phyloP scores from a whole-genome alignment of 331 rosid genomes.

The Acacia concinna region DNA sequence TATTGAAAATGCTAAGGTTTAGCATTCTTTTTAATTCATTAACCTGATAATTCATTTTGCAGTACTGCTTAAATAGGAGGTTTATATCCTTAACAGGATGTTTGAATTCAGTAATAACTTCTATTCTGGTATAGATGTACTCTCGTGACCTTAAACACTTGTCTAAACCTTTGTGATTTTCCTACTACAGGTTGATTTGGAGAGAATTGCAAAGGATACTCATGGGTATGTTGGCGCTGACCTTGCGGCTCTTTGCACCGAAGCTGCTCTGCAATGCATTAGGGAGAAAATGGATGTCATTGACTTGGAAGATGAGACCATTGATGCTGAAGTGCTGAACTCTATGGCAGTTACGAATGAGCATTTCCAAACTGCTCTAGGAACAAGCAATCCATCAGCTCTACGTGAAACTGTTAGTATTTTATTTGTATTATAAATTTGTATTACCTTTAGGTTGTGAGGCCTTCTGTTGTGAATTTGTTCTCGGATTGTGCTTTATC shows the following conservation, averaged over 20 bases:
- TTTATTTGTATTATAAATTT: background rate
- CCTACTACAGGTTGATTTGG: constrained; percentile 60
- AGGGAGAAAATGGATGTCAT: constrained; percentile 68
- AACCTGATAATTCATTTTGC: background rate
- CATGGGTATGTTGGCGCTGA: constrained; percentile 74
- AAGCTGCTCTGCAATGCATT: constrained; percentile 63
- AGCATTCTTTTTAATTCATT: background rate
- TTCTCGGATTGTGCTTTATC: constrained; percentile 6
- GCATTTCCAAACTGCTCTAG: constrained; percentile 64
- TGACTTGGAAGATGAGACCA: constrained; percentile 59
- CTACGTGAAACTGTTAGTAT: constrained; percentile 57
- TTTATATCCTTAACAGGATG: background rate
- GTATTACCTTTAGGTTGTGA: background rate
- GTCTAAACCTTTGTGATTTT: constrained; percentile 6
- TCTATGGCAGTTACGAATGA: constrained; percentile 62
- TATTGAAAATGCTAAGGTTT: constrained; percentile 2
- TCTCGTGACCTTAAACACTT: background rate
- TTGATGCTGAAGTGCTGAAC: constrained; percentile 57
- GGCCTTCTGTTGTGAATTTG: constrained; percentile 17
- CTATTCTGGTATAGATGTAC: background rate
- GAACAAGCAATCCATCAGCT: constrained; percentile 69
- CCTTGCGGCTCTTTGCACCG: constrained; percentile 72
- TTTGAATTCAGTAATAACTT: constrained; percentile 1
- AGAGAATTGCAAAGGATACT: constrained; percentile 60
- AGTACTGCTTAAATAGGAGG: background rate